Percentiles rank a stretch among this genome's conserved stretches.
These are phyloP conservation scores for Lentinus tigrinus DNA, from an alignment of 768 basidiomycete genomes.

Conservation along the genomic window DNA sequence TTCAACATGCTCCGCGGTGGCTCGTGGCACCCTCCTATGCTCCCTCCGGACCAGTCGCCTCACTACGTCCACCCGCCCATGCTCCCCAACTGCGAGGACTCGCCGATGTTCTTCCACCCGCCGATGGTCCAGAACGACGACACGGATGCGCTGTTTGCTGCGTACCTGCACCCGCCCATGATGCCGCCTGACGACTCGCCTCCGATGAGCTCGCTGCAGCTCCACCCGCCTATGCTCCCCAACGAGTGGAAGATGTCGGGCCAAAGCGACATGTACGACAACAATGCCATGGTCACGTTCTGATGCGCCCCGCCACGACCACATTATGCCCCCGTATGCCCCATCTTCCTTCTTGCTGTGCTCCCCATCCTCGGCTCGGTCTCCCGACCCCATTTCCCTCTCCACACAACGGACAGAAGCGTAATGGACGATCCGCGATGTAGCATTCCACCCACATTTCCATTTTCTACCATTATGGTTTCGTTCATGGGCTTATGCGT, in stretches of 20 bases:
- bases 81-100: conserved; percentile 57
- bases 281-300: conserved; percentile 36
- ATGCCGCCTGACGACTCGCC: conserved; percentile 40
- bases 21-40: conserved; percentile 81
- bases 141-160: conserved; percentile 50
- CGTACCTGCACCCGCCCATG: conserved; percentile 59
- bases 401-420: conserved; percentile 19
- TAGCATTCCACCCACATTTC: conserved; percentile 9
- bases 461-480: conserved; percentile 3
- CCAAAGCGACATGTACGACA: conserved; percentile 31
- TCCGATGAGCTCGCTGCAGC: conserved; percentile 24
- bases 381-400: not conserved
- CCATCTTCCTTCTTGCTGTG: conserved; percentile 1
- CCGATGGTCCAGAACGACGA: conserved; percentile 64
- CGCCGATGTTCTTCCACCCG: conserved; percentile 67
- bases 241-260: conserved; percentile 31
- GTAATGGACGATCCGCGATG: conserved; percentile 22
- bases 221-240: conserved; percentile 37
- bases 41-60: conserved; percentile 54
- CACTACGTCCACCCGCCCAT: conserved; percentile 69
- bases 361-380: conserved; percentile 8
- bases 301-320: conserved; percentile 17
- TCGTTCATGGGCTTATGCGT: conserved; percentile 18
- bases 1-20: conserved; percentile 49
- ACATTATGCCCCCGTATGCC: not conserved